A percentile compares a stretch with the other conserved stretches of the same genome.
Conservation (phyloP, 75 land plant genomes). For the Picea sitchensis region DNA sequence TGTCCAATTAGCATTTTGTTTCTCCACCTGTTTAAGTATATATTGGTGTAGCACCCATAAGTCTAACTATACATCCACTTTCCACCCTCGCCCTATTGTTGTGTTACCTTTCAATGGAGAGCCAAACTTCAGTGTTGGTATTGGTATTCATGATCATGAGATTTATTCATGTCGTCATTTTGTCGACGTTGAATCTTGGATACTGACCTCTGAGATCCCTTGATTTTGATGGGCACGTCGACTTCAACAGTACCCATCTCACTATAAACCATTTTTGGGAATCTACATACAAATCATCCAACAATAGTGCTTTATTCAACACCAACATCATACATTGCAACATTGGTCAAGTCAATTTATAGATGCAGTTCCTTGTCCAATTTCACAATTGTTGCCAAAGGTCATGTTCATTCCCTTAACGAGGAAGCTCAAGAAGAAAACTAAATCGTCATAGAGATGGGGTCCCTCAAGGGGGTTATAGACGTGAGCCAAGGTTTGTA, state of each 20-base stretch:
- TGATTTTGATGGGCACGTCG: constrained; percentile 37
- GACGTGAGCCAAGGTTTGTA: constrained; percentile 3
- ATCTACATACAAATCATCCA: constrained; percentile 27
- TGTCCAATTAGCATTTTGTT: too few relatives aligned
- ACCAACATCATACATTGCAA: constrained; percentile 34
- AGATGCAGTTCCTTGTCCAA: constrained; percentile 8
- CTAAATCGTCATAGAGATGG: constrained; percentile 62
- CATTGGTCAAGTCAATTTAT: constrained; percentile 26
- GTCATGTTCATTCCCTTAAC: constrained; percentile 87
- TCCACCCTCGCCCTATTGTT: too few relatives aligned
- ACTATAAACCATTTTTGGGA: constrained; percentile 70
- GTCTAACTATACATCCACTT: too few relatives aligned
- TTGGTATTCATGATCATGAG: neutral
- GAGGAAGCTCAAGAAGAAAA: constrained; percentile 87
- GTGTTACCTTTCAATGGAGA: neutral
- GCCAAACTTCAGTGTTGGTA: neutral
- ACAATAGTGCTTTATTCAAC: constrained; percentile 45
- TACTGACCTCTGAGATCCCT: neutral
- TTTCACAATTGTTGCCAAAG: constrained; percentile 80
- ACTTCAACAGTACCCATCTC: constrained; percentile 22
- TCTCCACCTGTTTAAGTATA: too few relatives aligned
- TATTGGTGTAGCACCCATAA: too few relatives aligned
- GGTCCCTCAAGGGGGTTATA: constrained; percentile 10
- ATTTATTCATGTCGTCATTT: neutral
- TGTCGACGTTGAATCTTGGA: neutral